Base-by-base conservation (phyloP, 768 basidiomycete genomes). In the Calocybe gangraenosa region DNA sequence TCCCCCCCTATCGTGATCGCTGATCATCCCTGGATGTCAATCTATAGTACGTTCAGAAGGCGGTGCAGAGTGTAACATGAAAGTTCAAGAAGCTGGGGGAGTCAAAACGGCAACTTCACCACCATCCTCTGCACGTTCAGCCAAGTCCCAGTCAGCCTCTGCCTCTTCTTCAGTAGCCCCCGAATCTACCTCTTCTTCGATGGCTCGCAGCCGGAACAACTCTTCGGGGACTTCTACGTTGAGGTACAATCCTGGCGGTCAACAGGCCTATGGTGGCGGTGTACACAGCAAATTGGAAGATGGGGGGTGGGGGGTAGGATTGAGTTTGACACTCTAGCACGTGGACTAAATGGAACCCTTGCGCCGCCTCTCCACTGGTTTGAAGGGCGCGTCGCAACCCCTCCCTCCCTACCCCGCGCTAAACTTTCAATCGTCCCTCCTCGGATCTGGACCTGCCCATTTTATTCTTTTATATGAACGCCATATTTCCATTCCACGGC, bases 21-120 rank as follows among this genome's bases (percentile, higher is more conserved):
- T 35, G 14, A 35, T 35, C n/a, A 5, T 14, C 25, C 28, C 41
- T 11, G 33, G 46, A 18, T 37, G 31, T 32, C 37, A 7, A 23
- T 19, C 42, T n/a, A 41, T 14, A 89, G 83, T 89, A 55, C 78
- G 83, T 41, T 90, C 88, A 8, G 88, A 91, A 55, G 87, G 87
- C 47, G 89, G 89, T 19, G 76, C 82, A 5, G 89, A 91, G 40
- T 91, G 89, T 60, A 14, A 8, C 13, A 70, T 74, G 50, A 65
- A 67, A 17, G 55, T 66, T 13, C 59, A 73, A 14, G 69, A 70
- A 32, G 57, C 51, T 5, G 58, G 50, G 17, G 59, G 56, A 18
- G 25, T 5, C 5, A 40, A 11, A 6, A 11, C 6, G 11, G 11
- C 43, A 6, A 22, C 37, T 21, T 38, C 33, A 21, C 42, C 33